These are phyloP conservation scores for Penicillium fimorum DNA, from an alignment of 495 filamentous ascomycete genomes.

Conservation along the genomic window DNA sequence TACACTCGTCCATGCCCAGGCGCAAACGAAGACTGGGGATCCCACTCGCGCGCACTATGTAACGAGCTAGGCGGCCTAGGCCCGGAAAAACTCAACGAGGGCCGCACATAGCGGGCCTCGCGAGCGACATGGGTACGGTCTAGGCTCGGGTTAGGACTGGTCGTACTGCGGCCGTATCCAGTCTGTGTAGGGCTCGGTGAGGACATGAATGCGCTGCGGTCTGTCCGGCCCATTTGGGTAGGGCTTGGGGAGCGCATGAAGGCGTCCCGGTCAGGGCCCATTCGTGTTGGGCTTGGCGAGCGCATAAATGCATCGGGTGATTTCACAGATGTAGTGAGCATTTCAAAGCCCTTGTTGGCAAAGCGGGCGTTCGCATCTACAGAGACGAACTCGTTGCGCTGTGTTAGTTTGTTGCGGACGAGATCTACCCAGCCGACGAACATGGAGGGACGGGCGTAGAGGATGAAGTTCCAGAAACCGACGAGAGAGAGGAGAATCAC, in stretches of 20 bases:
- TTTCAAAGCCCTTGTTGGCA: constrained; percentile 74
- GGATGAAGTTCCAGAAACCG: constrained; percentile 78
- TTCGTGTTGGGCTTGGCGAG: constrained; percentile 38
- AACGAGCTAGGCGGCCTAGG: constrained; percentile 51
- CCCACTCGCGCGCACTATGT: constrained; percentile 36
- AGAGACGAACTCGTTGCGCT: constrained; percentile 74
- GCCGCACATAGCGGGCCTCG: constrained; percentile 55
- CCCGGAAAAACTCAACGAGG: constrained; percentile 58
- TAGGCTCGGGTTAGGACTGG: constrained; percentile 31
- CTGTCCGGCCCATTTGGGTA: neutral
- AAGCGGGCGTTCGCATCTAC: constrained; percentile 71
- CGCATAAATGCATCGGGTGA: constrained; percentile 45
- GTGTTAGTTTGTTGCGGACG: constrained; percentile 46
- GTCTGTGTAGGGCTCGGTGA: neutral
- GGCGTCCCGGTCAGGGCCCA: constrained; percentile 3
- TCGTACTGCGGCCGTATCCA: constrained; percentile 18
- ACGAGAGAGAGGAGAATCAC: constrained; percentile 79
- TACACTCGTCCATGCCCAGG: constrained; percentile 12
- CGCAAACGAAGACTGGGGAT: constrained; percentile 42
- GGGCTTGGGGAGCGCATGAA: neutral
- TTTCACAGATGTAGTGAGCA: constrained; percentile 60
- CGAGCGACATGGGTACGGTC: constrained; percentile 46
- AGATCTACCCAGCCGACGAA: constrained; percentile 78
- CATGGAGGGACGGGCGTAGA: constrained; percentile 80
- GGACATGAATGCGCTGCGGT: neutral